phyloP scores from a whole-genome alignment of 2,329 filamentous ascomycete species.

The Neofusicoccum ribis region DNA sequence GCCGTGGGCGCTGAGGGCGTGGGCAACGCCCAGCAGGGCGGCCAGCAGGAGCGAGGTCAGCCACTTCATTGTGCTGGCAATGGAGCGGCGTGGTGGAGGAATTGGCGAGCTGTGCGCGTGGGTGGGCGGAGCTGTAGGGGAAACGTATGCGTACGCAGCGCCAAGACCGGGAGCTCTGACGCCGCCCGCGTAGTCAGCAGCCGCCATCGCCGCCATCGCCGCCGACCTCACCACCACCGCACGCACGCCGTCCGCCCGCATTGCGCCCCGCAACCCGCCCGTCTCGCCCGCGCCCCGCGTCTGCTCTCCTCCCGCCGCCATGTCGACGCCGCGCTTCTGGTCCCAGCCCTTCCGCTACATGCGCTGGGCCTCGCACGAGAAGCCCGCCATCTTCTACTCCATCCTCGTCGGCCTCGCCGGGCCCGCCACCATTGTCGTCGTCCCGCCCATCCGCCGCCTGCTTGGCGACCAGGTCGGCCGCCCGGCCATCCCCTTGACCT shows the following conservation, averaged over 20 bases:
- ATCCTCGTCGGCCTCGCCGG: conserved; percentile 71
- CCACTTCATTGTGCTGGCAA: conserved; percentile 66
- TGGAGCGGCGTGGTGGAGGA: conserved; percentile 25
- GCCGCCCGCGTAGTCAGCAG: conserved; percentile 12
- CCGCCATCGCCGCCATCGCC: background rate
- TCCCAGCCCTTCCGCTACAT: conserved; percentile 78
- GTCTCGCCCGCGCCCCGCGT: background rate
- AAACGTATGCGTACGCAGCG: conserved; percentile 37
- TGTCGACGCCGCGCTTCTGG: conserved; percentile 81
- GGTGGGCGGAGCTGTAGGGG: conserved; percentile 28
- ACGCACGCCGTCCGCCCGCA: background rate
- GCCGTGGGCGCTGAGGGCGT: conserved; percentile 77
- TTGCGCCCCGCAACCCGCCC: background rate
- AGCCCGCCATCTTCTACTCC: conserved; percentile 90
- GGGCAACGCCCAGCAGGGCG: conserved; percentile 64
- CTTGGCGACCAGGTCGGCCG: conserved; percentile 72
- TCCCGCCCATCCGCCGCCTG: conserved; percentile 69
- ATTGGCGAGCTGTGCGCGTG: conserved; percentile 18
- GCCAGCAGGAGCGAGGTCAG: conserved; percentile 69
- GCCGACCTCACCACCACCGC: background rate
- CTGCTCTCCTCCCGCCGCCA: conserved; percentile 39
- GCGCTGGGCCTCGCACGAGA: conserved; percentile 83
- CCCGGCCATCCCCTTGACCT: conserved; percentile 77
- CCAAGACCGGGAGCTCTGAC: conserved; percentile 30
- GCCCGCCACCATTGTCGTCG: conserved; percentile 67